A percentile compares a stretch with the other conserved stretches of the same genome.
These are phyloP conservation scores for Agrostemma githago DNA, from an alignment of 148 eudicot genomes.

Conservation along the genomic window DNA sequence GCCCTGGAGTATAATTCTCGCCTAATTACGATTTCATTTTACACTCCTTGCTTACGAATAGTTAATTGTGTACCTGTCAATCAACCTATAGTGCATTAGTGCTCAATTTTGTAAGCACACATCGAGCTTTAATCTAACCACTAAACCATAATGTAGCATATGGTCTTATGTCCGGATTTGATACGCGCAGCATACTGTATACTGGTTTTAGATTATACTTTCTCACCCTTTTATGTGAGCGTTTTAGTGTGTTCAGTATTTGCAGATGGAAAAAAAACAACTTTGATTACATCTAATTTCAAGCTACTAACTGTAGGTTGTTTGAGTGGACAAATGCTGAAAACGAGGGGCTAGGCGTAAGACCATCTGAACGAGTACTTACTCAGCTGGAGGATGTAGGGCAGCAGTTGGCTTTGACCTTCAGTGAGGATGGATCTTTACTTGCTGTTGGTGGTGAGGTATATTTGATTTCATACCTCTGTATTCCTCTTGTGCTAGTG, in stretches of 20 bases:
- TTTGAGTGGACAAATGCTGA: slow-evolving; percentile 55
- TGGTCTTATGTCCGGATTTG: neutral
- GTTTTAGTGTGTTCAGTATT: neutral
- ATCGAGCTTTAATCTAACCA: neutral
- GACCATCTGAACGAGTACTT: slow-evolving; percentile 50
- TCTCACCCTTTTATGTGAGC: neutral
- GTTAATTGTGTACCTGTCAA: neutral
- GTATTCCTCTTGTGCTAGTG: neutral
- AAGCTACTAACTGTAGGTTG: slow-evolving; percentile 38
- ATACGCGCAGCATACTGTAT: neutral
- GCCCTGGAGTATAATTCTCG: neutral
- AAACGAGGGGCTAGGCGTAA: slow-evolving; percentile 33
- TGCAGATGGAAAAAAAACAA: no score
- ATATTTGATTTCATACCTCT: neutral
- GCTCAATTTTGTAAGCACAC: neutral
- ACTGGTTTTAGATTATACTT: neutral
- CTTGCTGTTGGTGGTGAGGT: slow-evolving; percentile 8
- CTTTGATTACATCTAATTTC: neutral
- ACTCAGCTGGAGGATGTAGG: slow-evolving; percentile 63
- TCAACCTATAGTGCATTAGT: neutral
- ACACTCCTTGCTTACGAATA: neutral
- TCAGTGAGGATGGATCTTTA: slow-evolving; percentile 27
- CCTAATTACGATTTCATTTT: neutral
- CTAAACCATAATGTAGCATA: neutral
- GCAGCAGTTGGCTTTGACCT: slow-evolving; percentile 67